Evolutionary conservation across 805 yeast species (phyloP).

Genomic region (Cyberlindnera xishuangbannaensis): DNA sequence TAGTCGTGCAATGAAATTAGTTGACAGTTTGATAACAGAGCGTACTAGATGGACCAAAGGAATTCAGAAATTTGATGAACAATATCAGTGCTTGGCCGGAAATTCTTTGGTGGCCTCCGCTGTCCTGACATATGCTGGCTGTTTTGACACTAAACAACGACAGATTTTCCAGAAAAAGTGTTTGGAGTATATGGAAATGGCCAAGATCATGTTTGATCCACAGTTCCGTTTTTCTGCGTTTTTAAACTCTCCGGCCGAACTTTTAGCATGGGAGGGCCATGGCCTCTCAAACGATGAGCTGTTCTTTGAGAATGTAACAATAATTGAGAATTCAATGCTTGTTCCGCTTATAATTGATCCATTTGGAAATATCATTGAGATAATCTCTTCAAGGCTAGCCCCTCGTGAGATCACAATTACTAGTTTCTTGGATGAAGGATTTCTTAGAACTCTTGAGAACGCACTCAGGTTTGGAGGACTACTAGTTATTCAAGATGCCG

Average conservation of each 20-base stretch:
- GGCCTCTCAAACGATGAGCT: conserved; percentile 57
- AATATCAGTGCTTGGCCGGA: conserved; percentile 50
- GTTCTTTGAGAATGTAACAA: conserved; percentile 56
- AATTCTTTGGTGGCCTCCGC: conserved; percentile 61
- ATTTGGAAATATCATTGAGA: conserved; percentile 37
- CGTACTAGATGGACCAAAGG: conserved; percentile 68
- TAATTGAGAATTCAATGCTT: conserved; percentile 34
- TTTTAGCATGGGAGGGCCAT: conserved; percentile 43
- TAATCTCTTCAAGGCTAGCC: conserved; percentile 29
- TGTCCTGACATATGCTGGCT: conserved; percentile 55
- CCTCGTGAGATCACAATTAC: conserved; percentile 44
- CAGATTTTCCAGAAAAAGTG: conserved; percentile 29
- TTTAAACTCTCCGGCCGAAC: conserved; percentile 36
- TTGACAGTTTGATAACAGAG: conserved; percentile 62
- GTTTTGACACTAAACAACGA: conserved; percentile 45
- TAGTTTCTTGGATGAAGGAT: conserved; percentile 67
- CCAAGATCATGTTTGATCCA: conserved; percentile 35
- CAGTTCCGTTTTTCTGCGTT: conserved; percentile 31
- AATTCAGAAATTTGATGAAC: conserved; percentile 42
- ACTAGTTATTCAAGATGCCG: conserved; percentile 73
- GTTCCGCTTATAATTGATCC: conserved; percentile 75
- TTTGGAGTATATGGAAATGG: conserved; percentile 29
- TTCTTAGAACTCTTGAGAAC: conserved; percentile 65
- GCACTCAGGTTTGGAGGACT: conserved; percentile 79
- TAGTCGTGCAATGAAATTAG: conserved; percentile 51